phyloP scores from a whole-genome alignment of 2,329 filamentous ascomycete species.

The Dactylellina drechsleri region DNA sequence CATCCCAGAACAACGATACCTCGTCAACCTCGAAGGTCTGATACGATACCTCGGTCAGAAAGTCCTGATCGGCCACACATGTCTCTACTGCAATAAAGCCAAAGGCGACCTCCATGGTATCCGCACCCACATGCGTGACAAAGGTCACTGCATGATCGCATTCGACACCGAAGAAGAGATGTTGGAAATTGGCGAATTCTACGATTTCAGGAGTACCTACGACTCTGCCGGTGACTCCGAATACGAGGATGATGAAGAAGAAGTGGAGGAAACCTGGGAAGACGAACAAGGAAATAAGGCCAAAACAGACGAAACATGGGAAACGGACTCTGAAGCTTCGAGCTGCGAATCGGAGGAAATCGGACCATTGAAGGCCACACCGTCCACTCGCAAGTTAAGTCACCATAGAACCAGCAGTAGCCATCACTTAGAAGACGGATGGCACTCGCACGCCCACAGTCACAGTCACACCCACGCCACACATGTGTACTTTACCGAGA shows the following conservation, averaged over 20 bases:
- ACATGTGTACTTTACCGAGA: constrained; percentile 85
- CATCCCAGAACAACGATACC: constrained; percentile 85
- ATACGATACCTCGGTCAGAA: constrained; percentile 81
- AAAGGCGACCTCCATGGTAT: constrained; percentile 81
- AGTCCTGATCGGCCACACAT: constrained; percentile 82
- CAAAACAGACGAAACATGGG: constrained; percentile 78
- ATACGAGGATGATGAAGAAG: constrained; percentile 67
- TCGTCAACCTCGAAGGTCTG: constrained; percentile 83
- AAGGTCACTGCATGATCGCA: constrained; percentile 95
- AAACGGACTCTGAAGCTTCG: constrained; percentile 91
- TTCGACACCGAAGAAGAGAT: constrained; percentile 89
- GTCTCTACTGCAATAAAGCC: constrained; percentile 85
- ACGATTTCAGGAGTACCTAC: constrained; percentile 96
- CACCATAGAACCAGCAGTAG: constrained; percentile 60
- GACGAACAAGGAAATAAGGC: constrained; percentile 66
- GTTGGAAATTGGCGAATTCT: constrained; percentile 93
- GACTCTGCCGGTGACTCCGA: constrained; percentile 73
- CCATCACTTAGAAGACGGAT: constrained; percentile 79
- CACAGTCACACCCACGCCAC: constrained; percentile 73
- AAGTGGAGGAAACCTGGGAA: constrained; percentile 64
- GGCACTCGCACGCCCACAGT: constrained; percentile 75
- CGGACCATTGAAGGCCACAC: constrained; percentile 21
- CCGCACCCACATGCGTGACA: constrained; percentile 97
- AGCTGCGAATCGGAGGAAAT: constrained; percentile 39
- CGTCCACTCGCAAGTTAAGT: constrained; percentile 14